These are phyloP conservation scores for Phtheirospermum japonicum DNA, from an alignment of 257 asterid species.

Conservation along the genomic window DNA sequence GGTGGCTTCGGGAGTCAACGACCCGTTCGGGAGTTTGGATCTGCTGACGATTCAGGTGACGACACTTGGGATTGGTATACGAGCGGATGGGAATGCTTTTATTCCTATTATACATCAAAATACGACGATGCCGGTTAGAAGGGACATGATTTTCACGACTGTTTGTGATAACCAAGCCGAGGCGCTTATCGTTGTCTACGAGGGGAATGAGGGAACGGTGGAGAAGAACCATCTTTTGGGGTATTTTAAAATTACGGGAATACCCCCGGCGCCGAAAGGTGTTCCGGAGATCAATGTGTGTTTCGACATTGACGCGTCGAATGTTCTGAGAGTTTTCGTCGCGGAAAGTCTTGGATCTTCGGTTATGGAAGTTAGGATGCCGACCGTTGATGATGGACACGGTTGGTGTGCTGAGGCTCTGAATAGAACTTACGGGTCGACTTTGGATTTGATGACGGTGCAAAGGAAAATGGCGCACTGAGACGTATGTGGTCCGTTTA, in stretches of 20 bases:
- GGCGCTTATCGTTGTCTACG: conserved; percentile 69
- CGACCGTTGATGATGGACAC: conserved; percentile 78
- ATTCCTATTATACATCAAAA: conserved; percentile 56
- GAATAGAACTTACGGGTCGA: conserved; percentile 50
- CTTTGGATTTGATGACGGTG: conserved; percentile 56
- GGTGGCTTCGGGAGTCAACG: conserved; percentile 67
- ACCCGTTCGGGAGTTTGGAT: conserved; percentile 76
- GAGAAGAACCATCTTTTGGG: conserved; percentile 76
- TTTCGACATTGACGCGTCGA: conserved; percentile 71
- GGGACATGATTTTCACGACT: conserved; percentile 60
- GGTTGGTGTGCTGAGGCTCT: conserved; percentile 90
- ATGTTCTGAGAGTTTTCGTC: conserved; percentile 54
- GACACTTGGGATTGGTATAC: conserved; percentile 64
- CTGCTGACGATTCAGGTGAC: conserved; percentile 70
- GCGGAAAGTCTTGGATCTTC: conserved; percentile 51
- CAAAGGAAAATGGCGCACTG: conserved; percentile 47
- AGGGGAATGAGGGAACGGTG: conserved; percentile 48
- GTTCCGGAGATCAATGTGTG: conserved; percentile 69
- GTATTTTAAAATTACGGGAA: conserved; percentile 63
- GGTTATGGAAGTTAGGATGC: conserved; percentile 82
- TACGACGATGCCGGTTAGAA: conserved; percentile 59
- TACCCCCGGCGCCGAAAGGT: conserved; percentile 74
- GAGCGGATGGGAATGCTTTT: conserved; percentile 56
- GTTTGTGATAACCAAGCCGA: conserved; percentile 67
- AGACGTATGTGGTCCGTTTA: conserved; percentile 13